Conservation (phyloP, 2,329 filamentous ascomycete species). For the Paecilomyces niveus region DNA sequence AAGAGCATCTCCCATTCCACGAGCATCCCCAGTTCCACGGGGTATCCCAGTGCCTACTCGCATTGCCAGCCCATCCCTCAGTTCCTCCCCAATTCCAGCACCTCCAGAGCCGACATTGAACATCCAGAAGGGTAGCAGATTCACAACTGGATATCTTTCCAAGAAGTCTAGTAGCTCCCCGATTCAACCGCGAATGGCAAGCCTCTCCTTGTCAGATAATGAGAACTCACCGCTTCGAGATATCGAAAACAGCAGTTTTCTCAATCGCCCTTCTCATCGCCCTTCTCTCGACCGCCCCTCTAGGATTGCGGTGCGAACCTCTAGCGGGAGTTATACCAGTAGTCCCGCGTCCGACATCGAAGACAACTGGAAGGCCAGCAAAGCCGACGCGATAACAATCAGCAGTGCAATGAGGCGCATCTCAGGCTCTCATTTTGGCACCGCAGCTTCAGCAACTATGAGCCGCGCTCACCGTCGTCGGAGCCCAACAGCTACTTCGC, state of each 20-base stretch:
- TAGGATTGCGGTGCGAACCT: slow-evolving; percentile 32
- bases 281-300: slow-evolving; percentile 19
- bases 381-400: slow-evolving; percentile 48
- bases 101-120: slow-evolving; percentile 55
- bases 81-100: slow-evolving; percentile 52
- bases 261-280: slow-evolving; percentile 41
- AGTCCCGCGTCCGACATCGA: slow-evolving; percentile 43
- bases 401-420: slow-evolving; percentile 52
- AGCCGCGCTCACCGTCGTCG: slow-evolving; percentile 46
- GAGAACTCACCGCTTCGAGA: slow-evolving; percentile 49
- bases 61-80: slow-evolving; percentile 31
- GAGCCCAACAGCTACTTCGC: slow-evolving; percentile 45
- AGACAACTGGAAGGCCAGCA: slow-evolving; percentile 39
- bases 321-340: slow-evolving; percentile 27
- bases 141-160: slow-evolving; percentile 81
- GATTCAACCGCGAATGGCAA: slow-evolving; percentile 51
- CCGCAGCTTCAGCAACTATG: slow-evolving; percentile 28
- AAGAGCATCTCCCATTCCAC: slow-evolving; percentile 44
- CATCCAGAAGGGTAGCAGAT: slow-evolving; percentile 62
- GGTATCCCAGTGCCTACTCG: slow-evolving; percentile 35
- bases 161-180: slow-evolving; percentile 62
- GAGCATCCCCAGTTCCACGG: slow-evolving; percentile 10
- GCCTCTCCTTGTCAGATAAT: slow-evolving; percentile 53
- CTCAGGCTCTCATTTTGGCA: slow-evolving; percentile 36
- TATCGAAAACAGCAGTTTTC: slow-evolving; percentile 44